Percentiles rank a stretch among this genome's conserved stretches.
Conservation (phyloP, 116 monocot species). For the Trichopus zeylanicus region DNA sequence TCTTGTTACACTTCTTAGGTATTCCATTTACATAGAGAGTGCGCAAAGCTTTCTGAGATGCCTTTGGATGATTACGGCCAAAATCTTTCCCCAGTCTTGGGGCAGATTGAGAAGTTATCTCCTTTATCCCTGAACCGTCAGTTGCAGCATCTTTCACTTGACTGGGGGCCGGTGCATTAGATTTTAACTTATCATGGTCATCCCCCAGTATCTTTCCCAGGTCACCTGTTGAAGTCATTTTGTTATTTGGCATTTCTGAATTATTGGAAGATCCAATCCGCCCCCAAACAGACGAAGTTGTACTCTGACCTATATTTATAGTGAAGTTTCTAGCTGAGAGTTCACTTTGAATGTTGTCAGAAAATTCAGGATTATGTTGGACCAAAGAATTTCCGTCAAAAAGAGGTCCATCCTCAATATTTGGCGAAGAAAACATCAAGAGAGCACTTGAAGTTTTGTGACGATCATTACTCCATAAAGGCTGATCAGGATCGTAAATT, state of each 20-base stretch:
- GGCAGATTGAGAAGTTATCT: conserved; percentile 11
- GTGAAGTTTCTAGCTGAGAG: conserved; percentile 8
- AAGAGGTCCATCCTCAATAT: conserved; percentile 36
- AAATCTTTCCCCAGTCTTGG: conserved; percentile 20
- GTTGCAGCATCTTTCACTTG: conserved; percentile 8
- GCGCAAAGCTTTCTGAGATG: conserved; percentile 63
- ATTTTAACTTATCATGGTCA: conserved; percentile 17
- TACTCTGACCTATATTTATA: conserved; percentile 20
- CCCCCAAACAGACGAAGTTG: conserved; percentile 65
- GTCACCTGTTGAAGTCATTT: conserved; percentile 12
- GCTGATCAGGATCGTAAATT: conserved; percentile 99
- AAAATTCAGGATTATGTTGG: conserved; percentile 8
- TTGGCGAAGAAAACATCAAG: conserved; percentile 37
- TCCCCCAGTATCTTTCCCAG: conserved; percentile 25
- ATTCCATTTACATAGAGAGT: conserved; percentile 85
- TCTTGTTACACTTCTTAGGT: conserved; percentile 61
- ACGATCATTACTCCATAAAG: conserved; percentile 66
- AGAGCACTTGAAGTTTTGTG: conserved; percentile 39
- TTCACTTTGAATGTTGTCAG: conserved; percentile 29
- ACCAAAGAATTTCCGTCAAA: conserved; percentile 41
- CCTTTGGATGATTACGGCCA: conserved; percentile 21
- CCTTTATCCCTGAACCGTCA: conserved; percentile 14
- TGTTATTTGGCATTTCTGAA: conserved; percentile 19
- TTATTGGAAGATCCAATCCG: conserved; percentile 34
- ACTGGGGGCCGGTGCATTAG: conserved; percentile 7